Evolutionary conservation across 345 rosid genomes (phyloP), one percentile per base, ranked within the genome.

Genomic region (Populus tremula): DNA sequence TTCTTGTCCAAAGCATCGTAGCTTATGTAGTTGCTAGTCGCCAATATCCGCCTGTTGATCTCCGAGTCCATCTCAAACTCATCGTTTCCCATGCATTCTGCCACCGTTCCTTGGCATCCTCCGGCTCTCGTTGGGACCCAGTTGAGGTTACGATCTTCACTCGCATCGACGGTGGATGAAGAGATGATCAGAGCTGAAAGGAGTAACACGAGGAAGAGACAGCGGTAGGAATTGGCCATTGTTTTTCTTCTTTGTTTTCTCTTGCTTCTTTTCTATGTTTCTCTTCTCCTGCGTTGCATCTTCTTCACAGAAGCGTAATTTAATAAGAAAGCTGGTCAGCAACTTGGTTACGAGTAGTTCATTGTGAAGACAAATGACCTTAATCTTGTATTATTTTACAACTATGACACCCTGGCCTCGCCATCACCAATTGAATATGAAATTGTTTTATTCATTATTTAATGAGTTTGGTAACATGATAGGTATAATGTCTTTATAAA

Each of bases 1-100:
- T 91, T 79, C 76, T 91, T 67, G 85, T 85, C 91, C 86, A 95
- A 77, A 8, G 96, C 92, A 2, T 67, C 88, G 38, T 90, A 93
- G 87, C 98, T 92, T 82, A 93, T 91, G 87, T 90, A 92, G 38
- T 86, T 47, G 0, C 90, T 59, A 21, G 94, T 90, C 2, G 92
- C 92, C 76, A 94, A 70, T 79, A 92, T 78, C 66, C 97, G 84
- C 76, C 96, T 82, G 74, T 17, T 90, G 80, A 89, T 87, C 85
- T 91, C 97, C 0, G 89, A 79, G 54, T 89, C 94, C 91, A 88
- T 80, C 25, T 67, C 82, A 70, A 90, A 84, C 69, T 90, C 97
- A 5, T 79, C 88, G 43, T 82, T 82, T 1, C 63, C 82, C 77
- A 85, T 76, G 87, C 95, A 91, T 14, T 90, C 91, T 3, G 86